Percentiles rank a stretch among this genome's conserved stretches.
Conservation (phyloP, 805 yeast species). For the Debaryomyces prosopidis region DNA sequence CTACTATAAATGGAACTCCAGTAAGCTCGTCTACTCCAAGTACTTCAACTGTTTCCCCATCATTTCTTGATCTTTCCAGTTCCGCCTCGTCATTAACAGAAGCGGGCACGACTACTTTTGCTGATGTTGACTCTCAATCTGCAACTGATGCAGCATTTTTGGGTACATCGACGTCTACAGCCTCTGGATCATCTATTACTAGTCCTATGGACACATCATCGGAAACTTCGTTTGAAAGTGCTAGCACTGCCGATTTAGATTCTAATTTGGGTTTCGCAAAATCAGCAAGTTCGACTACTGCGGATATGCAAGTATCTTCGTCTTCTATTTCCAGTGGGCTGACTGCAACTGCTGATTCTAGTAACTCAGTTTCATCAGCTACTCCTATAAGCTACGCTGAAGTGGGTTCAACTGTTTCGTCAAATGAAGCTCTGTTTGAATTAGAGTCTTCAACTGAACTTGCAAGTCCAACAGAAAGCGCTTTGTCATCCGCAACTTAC, state of each 20-base stretch:
- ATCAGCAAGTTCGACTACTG: not conserved
- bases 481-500: not conserved
- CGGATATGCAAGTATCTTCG: not conserved
- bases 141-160: not conserved
- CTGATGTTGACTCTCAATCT: not conserved
- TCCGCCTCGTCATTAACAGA: too few relatives aligned
- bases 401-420: not conserved
- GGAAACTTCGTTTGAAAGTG: conserved; percentile 1
- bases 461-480: not conserved
- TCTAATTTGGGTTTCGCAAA: not conserved
- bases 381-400: not conserved
- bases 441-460: not conserved
- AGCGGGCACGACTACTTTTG: not conserved
- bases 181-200: not conserved
- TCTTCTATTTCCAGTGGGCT: not conserved
- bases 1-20: too few relatives aligned
- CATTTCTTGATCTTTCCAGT: too few relatives aligned
- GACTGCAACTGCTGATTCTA: not conserved
- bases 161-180: not conserved
- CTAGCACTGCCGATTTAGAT: not conserved
- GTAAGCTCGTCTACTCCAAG: too few relatives aligned
- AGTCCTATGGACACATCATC: not conserved
- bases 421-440: not conserved
- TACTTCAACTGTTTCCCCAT: too few relatives aligned
- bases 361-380: not conserved